Percentiles rank a stretch among this genome's conserved stretches.
Evolutionary conservation across 306 rosid genomes (phyloP).

Genomic region (Ceratonia siliqua): DNA sequence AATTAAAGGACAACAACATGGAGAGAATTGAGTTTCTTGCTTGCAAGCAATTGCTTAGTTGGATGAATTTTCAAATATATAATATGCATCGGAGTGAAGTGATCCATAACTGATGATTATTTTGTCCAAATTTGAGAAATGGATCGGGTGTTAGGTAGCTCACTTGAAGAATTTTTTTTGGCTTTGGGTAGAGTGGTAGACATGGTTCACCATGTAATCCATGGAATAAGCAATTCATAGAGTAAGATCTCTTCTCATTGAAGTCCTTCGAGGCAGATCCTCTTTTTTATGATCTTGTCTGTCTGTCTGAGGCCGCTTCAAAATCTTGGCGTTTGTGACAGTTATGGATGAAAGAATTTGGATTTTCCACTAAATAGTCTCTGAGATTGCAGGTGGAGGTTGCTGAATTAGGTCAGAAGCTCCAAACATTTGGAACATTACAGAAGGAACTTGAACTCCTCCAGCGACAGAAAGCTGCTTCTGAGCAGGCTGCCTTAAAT

Average conservation of each 20-base stretch:
- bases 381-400: slow-evolving; percentile 72
- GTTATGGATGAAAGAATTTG: neutral
- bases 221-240: neutral
- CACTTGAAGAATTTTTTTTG: neutral
- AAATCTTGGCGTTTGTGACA: neutral
- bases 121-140: neutral
- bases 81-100: neutral
- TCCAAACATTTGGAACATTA: slow-evolving; percentile 75
- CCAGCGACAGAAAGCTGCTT: slow-evolving; percentile 83
- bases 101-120: neutral
- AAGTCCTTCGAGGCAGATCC: slow-evolving; percentile 3
- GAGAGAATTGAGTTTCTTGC: neutral
- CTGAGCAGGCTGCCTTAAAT: slow-evolving; percentile 77
- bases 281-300: neutral
- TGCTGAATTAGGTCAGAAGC: slow-evolving; percentile 87
- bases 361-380: slow-evolving; percentile 12
- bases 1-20: neutral
- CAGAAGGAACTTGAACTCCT: slow-evolving; percentile 91
- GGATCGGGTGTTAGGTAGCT: neutral
- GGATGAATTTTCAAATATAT: neutral
- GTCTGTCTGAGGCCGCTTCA: neutral
- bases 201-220: neutral
- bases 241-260: neutral
- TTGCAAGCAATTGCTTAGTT: neutral
- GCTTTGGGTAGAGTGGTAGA: neutral